Evolutionary conservation across 2,329 filamentous ascomycete genomes (phyloP).

Genomic region (Ceratocystis variospora): DNA sequence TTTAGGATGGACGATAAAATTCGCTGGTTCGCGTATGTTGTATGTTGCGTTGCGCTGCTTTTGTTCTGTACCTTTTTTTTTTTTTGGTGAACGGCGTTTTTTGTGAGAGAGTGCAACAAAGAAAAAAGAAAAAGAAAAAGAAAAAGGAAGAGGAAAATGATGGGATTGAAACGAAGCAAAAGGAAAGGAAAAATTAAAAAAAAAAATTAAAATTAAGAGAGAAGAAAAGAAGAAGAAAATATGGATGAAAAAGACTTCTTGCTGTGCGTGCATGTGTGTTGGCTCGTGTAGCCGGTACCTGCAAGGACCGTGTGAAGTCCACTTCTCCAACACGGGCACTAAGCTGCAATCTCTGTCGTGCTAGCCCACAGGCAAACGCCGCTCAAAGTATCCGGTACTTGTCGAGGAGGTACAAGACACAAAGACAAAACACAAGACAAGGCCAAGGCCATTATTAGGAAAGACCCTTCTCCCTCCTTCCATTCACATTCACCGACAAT

Average conservation of each 20-base stretch:
- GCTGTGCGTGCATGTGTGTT: conserved; percentile 2
- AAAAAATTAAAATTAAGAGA: not conserved
- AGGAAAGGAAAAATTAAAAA: conserved; percentile 7
- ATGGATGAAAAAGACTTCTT: conserved; percentile 1
- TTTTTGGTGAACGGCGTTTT: not conserved
- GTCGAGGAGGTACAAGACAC: not conserved
- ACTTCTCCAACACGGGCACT: conserved; percentile 6
- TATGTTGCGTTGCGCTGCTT: not conserved
- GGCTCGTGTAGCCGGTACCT: conserved; percentile 4
- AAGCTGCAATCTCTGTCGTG: conserved; percentile 1
- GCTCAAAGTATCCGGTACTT: conserved; percentile 2
- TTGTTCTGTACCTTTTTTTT: not conserved
- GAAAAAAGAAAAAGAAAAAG: not conserved
- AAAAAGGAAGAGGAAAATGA: conserved; percentile 2
- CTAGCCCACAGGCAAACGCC: not conserved
- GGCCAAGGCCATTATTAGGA: not conserved
- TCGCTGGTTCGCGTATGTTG: conserved; percentile 6
- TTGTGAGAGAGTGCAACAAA: conserved; percentile 1
- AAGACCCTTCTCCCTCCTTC: not conserved
- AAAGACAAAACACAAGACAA: not conserved
- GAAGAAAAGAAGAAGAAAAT: conserved; percentile 10
- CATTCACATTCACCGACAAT: not conserved
- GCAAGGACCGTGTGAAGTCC: conserved; percentile 2
- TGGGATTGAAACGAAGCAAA: not conserved
- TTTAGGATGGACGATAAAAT: conserved; percentile 8